Evolutionary conservation across 1,139 yeast species (phyloP).

Genomic region (Pneumocystis wakefieldiae): DNA sequence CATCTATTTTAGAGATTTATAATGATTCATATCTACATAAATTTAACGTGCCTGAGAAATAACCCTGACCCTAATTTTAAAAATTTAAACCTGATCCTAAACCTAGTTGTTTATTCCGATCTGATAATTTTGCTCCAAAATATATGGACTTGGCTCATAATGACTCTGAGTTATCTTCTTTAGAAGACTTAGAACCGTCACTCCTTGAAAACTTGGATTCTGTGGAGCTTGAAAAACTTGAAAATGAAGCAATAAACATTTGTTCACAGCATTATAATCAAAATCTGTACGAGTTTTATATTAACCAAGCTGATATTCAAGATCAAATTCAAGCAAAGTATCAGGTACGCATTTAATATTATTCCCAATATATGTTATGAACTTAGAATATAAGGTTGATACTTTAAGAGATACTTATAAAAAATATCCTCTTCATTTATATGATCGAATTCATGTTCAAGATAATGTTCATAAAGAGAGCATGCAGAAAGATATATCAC

Average conservation of each 20-base stretch:
- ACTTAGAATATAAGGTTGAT: background rate
- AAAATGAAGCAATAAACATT: background rate
- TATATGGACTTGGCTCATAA: background rate
- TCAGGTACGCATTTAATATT: background rate
- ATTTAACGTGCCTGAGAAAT: slow-evolving; percentile 74
- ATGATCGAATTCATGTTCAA: background rate
- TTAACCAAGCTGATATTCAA: background rate
- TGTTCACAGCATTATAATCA: background rate
- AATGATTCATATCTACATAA: slow-evolving; percentile 86
- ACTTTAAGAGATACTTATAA: background rate
- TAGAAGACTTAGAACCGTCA: background rate
- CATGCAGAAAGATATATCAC: background rate
- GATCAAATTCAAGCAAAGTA: background rate
- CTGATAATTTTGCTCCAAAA: too few species aligned
- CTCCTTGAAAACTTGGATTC: background rate
- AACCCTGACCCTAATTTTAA: too few species aligned
- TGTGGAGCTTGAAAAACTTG: background rate
- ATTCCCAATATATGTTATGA: background rate
- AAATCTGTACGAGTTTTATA: background rate
- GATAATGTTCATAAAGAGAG: background rate
- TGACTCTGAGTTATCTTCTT: background rate
- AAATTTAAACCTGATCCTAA: too few species aligned
- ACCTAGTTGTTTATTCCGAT: too few species aligned
- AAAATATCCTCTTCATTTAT: background rate
- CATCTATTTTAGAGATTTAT: slow-evolving; percentile 33